Base-by-base conservation (phyloP, 2,329 filamentous ascomycete species). In the Aspergillus sp. region DNA sequence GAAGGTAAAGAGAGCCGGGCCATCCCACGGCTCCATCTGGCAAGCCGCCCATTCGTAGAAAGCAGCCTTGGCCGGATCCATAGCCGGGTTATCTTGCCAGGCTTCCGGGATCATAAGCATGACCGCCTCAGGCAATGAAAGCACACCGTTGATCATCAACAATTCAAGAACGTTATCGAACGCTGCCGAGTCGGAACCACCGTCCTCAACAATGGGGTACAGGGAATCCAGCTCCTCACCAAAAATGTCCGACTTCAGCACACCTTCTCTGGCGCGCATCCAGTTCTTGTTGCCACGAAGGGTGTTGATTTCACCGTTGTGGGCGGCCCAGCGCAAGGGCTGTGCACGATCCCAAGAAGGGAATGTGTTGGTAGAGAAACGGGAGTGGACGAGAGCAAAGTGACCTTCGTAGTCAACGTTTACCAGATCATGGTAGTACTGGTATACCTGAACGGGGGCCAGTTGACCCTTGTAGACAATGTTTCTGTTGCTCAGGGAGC, bases 1-100 rank as follows among this genome's bases (percentile, higher is more conserved):
- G 79, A 98, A 98, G 6, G 93, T 97, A 83, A 98, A 98, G 32
- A 98, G 87, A 58, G 94, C 94, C 36, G 94, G 94, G 17, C 94
- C 94, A 78, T 98, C 94, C 94, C 94, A 98, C 15, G 94, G 93
- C 82, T 98, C 94, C 94, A 98, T 98, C 83, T 96, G 91, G 78
- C 94, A 98, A 67, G 92, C 93, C 71, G 94, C 94, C 92, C 94
- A 98, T 78, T 98, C 93, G 80, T 98, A 98, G 80, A 97, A 98
- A 55, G 94, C 94, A 61, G 93, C 91, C 81, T 98, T 98, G 72
- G 91, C 91, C 59, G 92, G 91, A 71, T 97, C 93, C 90, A 98
- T 96, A 62, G 88, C 83, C 39, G 88, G 82, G 78, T 97, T 97
- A 63, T 93, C 94, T 79, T 98, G 92, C 94, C 94, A 98, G 62